Evolutionary conservation across 371 early-diverging fungal genomes (phyloP).

Genomic region (Circinella umbellata): DNA sequence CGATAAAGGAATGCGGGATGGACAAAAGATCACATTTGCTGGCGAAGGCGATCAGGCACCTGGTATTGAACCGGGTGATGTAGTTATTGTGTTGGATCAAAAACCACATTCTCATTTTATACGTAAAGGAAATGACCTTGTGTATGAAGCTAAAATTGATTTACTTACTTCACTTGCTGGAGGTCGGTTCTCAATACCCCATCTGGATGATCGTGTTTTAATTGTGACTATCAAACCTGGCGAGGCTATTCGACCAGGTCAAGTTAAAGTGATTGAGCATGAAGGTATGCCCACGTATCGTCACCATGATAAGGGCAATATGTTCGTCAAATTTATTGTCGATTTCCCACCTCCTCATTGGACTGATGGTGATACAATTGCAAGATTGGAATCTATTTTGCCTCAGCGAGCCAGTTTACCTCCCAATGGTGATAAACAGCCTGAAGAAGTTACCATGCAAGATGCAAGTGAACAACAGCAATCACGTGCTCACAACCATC

Average conservation of each 20-base stretch:
- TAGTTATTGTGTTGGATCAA: conserved; percentile 91
- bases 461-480: conserved; percentile 78
- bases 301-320: conserved; percentile 89
- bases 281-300: conserved; percentile 96
- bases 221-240: conserved; percentile 75
- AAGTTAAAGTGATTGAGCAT: conserved; percentile 74
- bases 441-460: conserved; percentile 84
- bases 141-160: conserved; percentile 84
- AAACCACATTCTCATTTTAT: conserved; percentile 86
- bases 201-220: conserved; percentile 89
- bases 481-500: conserved; percentile 18
- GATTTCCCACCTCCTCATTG: conserved; percentile 90
- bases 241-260: conserved; percentile 48
- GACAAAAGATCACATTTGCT: conserved; percentile 90
- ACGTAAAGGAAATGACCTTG: conserved; percentile 89
- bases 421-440: conserved; percentile 48
- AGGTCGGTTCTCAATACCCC: conserved; percentile 85
- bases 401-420: conserved; percentile 61
- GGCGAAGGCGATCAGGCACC: conserved; percentile 94
- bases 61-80: conserved; percentile 77
- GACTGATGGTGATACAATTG: conserved; percentile 66
- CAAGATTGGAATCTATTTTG: conserved; percentile 69
- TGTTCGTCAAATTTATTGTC: conserved; percentile 89
- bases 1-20: conserved; percentile 96
- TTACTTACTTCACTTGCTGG: conserved; percentile 93